These are phyloP conservation scores for Boletus patriciae DNA, from an alignment of 768 basidiomycete species.

Conservation along the genomic window DNA sequence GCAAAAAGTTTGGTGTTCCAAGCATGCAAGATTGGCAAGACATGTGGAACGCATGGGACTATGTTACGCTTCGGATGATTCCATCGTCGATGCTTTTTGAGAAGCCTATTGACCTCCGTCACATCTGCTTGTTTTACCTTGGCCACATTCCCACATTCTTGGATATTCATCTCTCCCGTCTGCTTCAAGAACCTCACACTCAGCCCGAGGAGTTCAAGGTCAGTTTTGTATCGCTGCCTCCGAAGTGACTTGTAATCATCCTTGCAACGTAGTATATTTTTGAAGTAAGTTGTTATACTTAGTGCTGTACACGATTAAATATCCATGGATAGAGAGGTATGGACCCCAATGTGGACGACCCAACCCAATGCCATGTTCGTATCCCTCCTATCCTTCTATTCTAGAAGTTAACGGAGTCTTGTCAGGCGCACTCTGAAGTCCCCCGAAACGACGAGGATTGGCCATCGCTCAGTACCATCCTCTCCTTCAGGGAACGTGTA, in stretches of 20 bases:
- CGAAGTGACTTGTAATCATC: constrained; percentile 4
- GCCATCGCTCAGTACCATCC: constrained; percentile 71
- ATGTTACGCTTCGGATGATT: constrained; percentile 81
- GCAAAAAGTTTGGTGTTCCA: constrained; percentile 61
- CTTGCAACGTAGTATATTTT: constrained; percentile 58
- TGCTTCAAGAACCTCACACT: constrained; percentile 76
- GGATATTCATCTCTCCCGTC: constrained; percentile 81
- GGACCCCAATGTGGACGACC: constrained; percentile 92
- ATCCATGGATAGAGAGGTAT: constrained; percentile 73
- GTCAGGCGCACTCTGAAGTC: constrained; percentile 84
- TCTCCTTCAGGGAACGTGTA: constrained; percentile 76
- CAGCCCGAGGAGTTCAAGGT: constrained; percentile 83
- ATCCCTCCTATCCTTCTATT: neutral
- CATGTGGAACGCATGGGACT: constrained; percentile 90
- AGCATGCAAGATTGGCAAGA: constrained; percentile 74
- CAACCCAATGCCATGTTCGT: constrained; percentile 79
- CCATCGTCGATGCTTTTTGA: constrained; percentile 79
- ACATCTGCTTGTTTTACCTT: constrained; percentile 95
- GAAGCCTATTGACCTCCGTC: constrained; percentile 91
- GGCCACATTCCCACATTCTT: constrained; percentile 94
- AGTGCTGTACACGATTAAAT: constrained; percentile 1
- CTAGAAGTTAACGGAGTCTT: constrained; percentile 1
- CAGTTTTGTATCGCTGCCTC: constrained; percentile 11
- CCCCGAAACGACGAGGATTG: constrained; percentile 80
- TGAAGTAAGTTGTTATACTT: constrained; percentile 48